Conservation (phyloP, 1,284 basidiomycete genomes). For the Laetiporus sulphureus region DNA sequence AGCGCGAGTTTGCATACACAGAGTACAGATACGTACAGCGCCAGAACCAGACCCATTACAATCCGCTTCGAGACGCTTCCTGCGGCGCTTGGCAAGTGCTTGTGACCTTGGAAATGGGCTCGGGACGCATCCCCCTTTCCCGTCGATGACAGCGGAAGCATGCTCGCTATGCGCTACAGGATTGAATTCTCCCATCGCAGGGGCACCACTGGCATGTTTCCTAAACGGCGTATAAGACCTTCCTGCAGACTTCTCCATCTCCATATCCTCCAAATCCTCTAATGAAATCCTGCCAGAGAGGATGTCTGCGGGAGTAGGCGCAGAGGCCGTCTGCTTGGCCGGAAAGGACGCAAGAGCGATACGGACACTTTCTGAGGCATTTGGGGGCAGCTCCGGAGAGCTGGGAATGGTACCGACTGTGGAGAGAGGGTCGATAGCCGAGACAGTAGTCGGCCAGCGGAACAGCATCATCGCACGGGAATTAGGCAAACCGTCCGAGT, state of each 20-base stretch:
- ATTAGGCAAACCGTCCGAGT: constrained; percentile 63
- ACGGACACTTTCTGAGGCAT: constrained; percentile 22
- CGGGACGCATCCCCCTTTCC: constrained; percentile 42
- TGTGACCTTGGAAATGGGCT: constrained; percentile 52
- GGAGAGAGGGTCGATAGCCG: constrained; percentile 68
- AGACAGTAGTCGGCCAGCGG: constrained; percentile 50
- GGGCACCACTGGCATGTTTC: constrained; percentile 21
- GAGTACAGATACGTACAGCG: neutral
- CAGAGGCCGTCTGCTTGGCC: constrained; percentile 26
- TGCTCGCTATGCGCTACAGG: constrained; percentile 24
- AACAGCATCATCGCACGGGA: constrained; percentile 68
- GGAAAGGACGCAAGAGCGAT: constrained; percentile 26
- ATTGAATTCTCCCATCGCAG: constrained; percentile 53
- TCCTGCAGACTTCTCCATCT: constrained; percentile 31
- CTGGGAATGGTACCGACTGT: constrained; percentile 49
- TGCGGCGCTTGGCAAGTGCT: constrained; percentile 12
- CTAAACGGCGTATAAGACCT: constrained; percentile 12
- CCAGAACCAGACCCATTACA: neutral
- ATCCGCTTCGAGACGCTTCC: constrained; percentile 7
- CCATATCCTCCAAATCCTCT: constrained; percentile 37
- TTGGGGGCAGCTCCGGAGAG: constrained; percentile 7
- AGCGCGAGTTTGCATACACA: too few relatives aligned
- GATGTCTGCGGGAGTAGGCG: constrained; percentile 57
- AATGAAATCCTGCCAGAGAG: constrained; percentile 47
- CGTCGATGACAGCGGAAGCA: constrained; percentile 54